Percentiles rank a stretch among this genome's conserved stretches.
Evolutionary conservation across 1,284 basidiomycete species (phyloP).

Genomic region (Moniliophthora roreri): DNA sequence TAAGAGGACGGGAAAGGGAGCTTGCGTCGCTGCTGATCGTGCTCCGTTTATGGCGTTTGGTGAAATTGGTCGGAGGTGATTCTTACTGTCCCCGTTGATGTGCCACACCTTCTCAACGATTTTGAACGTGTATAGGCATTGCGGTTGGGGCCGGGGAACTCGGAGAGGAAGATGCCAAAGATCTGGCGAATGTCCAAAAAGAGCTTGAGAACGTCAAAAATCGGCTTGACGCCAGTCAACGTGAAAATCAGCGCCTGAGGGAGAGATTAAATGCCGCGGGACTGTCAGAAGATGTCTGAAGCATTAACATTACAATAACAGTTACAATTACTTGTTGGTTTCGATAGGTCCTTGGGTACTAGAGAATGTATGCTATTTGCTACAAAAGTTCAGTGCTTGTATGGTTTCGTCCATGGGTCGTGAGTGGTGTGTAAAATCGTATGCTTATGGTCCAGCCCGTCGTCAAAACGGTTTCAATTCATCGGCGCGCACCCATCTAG

Average conservation of each 20-base stretch:
- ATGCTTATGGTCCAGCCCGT: neutral
- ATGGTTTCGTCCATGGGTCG: neutral
- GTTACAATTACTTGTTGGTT: neutral
- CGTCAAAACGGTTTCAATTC: constrained; percentile 21
- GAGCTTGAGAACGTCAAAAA: constrained; percentile 43
- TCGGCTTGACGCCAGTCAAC: constrained; percentile 32
- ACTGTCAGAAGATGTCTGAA: constrained; percentile 1
- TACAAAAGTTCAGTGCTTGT: neutral
- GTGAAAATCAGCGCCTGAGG: constrained; percentile 40
- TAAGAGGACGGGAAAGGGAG: constrained; percentile 68
- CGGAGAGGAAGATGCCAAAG: constrained; percentile 49
- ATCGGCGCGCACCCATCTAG: constrained; percentile 59
- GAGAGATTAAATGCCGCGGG: constrained; percentile 25
- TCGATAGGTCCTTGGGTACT: neutral
- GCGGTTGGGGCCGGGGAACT: constrained; percentile 75
- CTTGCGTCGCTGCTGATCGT: constrained; percentile 68
- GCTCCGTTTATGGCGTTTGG: constrained; percentile 74
- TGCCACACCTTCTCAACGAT: constrained; percentile 63
- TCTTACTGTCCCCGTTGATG: constrained; percentile 7
- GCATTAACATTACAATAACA: neutral
- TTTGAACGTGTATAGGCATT: constrained; percentile 47
- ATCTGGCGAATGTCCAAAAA: constrained; percentile 45
- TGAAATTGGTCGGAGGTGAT: constrained; percentile 77
- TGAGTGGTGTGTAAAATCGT: neutral
- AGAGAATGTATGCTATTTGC: neutral